A percentile compares a stretch with the other conserved stretches of the same genome.
phyloP scores from a whole-genome alignment of 352 stramenopile genomes.

The Globisporangium cylindrosporum region DNA sequence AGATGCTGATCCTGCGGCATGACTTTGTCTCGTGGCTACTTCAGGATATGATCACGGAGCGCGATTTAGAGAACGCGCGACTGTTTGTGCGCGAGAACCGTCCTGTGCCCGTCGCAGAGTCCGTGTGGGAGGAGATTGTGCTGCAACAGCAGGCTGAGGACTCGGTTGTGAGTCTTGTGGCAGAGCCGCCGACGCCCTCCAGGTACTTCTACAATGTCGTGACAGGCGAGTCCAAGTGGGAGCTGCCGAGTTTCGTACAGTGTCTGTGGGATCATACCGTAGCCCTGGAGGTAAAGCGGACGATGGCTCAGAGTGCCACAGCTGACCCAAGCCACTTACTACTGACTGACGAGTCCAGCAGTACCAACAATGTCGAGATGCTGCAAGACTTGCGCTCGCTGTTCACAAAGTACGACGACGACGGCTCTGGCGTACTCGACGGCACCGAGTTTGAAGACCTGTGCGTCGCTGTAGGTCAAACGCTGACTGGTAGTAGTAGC shows the following conservation, averaged over 20 bases:
- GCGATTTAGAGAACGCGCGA: conserved; percentile 15
- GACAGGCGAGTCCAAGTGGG: conserved; percentile 54
- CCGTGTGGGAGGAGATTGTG: conserved; percentile 49
- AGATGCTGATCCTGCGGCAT: conserved; percentile 50
- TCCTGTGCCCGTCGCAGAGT: conserved; percentile 22
- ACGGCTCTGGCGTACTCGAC: conserved; percentile 47
- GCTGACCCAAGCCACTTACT: not conserved
- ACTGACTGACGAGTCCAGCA: conserved; percentile 14
- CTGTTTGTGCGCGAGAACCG: conserved; percentile 12
- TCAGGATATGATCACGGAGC: conserved; percentile 30
- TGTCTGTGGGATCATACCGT: conserved; percentile 32
- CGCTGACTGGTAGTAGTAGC: conserved; percentile 23
- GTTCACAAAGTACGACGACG: conserved; percentile 61
- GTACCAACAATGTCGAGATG: conserved; percentile 24
- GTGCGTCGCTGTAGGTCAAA: conserved; percentile 51
- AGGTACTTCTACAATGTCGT: conserved; percentile 52
- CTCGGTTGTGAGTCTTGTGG: not conserved
- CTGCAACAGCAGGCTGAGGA: conserved; percentile 11
- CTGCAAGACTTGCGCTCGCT: conserved; percentile 43
- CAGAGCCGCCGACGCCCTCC: conserved; percentile 9
- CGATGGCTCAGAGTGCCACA: not conserved
- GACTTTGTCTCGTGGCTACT: conserved; percentile 60
- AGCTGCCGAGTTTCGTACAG: conserved; percentile 36
- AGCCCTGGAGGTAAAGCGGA: conserved; percentile 21
- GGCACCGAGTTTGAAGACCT: conserved; percentile 54